Evolutionary conservation across 2,329 filamentous ascomycete species (phyloP).

Genomic region (Biscogniauxia marginata): DNA sequence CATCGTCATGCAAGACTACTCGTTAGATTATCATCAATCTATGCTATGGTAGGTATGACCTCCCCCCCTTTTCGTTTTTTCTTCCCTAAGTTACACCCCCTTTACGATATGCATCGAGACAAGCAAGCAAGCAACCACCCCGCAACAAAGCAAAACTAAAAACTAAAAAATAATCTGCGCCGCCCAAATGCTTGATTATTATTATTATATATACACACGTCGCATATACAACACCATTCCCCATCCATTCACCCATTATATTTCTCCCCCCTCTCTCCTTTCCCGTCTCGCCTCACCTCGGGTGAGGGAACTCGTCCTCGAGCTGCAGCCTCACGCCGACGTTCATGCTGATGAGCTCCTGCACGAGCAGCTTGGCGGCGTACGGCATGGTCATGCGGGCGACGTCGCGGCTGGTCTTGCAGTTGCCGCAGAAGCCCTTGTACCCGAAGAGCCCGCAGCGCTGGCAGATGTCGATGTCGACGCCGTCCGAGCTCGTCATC

Average conservation of each 20-base stretch:
- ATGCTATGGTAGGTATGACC: too few relatives aligned
- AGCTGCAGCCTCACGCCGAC: conserved; percentile 89
- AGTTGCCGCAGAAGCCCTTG: conserved; percentile 91
- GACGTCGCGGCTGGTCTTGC: conserved; percentile 79
- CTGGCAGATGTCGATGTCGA: conserved; percentile 91
- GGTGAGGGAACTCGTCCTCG: conserved; percentile 87
- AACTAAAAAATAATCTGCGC: too few relatives aligned
- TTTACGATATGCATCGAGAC: neutral
- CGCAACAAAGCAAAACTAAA: neutral
- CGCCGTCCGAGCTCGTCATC: conserved; percentile 91
- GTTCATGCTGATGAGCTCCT: conserved; percentile 98
- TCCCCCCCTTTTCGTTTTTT: too few relatives aligned
- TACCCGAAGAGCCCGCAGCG: conserved; percentile 94
- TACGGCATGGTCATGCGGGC: conserved; percentile 96
- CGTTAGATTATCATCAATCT: too few relatives aligned
- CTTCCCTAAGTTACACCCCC: too few relatives aligned
- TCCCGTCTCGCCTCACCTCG: conserved; percentile 34
- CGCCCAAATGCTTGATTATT: neutral
- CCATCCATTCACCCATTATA: too few relatives aligned
- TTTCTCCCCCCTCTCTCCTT: neutral
- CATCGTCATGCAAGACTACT: too few relatives aligned
- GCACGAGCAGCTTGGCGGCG: conserved; percentile 91
- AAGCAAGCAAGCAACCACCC: neutral
- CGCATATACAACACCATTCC: too few relatives aligned
- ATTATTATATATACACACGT: neutral